phyloP scores from a whole-genome alignment of 352 stramenopile species.

The Phytophthora meadii region DNA sequence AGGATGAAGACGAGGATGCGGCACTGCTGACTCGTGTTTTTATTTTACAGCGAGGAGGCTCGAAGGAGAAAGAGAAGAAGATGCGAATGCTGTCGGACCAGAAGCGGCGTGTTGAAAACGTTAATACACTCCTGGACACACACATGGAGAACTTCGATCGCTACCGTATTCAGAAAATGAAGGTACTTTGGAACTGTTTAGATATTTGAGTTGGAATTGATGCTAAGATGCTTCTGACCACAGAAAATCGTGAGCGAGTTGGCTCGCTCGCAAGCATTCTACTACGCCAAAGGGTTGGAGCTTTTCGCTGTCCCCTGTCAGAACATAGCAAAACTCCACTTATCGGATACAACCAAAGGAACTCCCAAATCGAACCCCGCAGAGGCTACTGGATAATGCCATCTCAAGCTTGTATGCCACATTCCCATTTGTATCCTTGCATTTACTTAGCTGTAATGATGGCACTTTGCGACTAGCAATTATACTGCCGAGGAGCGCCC shows the following conservation, averaged over 20 bases:
- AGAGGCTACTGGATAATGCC: neutral
- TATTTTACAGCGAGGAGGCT: conserved; percentile 44
- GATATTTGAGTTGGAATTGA: neutral
- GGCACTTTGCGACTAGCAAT: neutral
- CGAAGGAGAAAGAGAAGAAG: conserved; percentile 85
- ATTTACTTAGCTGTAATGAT: neutral
- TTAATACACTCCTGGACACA: conserved; percentile 74
- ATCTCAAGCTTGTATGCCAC: neutral
- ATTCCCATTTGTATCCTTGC: neutral
- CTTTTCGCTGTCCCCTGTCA: conserved; percentile 67
- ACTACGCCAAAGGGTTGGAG: conserved; percentile 81
- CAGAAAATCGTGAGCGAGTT: conserved; percentile 83
- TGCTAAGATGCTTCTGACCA: neutral
- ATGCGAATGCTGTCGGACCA: conserved; percentile 84
- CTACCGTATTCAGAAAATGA: conserved; percentile 80
- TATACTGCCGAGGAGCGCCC: conserved; percentile 36
- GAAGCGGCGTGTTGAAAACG: conserved; percentile 84
- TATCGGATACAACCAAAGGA: conserved; percentile 17
- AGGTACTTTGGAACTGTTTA: conserved; percentile 41
- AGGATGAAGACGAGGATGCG: no score
- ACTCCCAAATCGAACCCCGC: conserved; percentile 16
- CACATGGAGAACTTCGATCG: conserved; percentile 80
- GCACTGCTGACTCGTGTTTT: neutral
- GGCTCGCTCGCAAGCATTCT: conserved; percentile 75
- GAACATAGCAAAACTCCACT: conserved; percentile 46